Evolutionary conservation across 2,329 filamentous ascomycete genomes (phyloP).

Genomic region (Fusarium tricinctum): DNA sequence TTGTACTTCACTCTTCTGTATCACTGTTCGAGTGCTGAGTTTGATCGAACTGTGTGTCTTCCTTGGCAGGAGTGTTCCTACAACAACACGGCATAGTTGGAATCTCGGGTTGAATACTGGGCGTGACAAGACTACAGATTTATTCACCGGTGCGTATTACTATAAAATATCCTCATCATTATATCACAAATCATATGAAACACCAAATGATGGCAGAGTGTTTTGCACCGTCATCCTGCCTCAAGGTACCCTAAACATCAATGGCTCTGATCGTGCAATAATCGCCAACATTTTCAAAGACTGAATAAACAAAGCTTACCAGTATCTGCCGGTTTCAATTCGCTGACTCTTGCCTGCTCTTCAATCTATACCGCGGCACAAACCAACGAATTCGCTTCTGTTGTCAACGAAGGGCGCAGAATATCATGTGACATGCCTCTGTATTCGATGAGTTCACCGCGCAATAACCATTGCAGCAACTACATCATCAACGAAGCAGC

Average conservation of each 20-base stretch:
- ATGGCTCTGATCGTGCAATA: neutral
- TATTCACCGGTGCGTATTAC: neutral
- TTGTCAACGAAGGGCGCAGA: constrained; percentile 35
- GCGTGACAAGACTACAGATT: too few species aligned
- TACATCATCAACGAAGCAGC: neutral
- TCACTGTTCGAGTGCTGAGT: too few species aligned
- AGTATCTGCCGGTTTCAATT: neutral
- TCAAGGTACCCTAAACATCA: constrained; percentile 16
- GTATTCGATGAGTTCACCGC: neutral
- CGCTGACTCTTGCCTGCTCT: neutral
- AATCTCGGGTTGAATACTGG: too few species aligned
- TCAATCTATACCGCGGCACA: neutral
- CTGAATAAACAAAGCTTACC: neutral
- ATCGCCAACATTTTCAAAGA: neutral
- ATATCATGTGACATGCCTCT: constrained; percentile 41
- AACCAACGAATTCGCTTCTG: neutral
- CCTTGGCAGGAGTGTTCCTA: too few species aligned
- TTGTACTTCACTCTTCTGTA: too few species aligned
- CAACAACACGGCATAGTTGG: too few species aligned
- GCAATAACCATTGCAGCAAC: neutral
- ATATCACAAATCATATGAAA: neutral
- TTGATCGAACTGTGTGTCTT: too few species aligned
- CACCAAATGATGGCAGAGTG: neutral
- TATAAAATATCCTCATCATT: too few species aligned
- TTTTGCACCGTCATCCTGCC: too few species aligned